Base-by-base conservation (phyloP, 2,329 filamentous ascomycete species). In the Aureobasidium sp. region DNA sequence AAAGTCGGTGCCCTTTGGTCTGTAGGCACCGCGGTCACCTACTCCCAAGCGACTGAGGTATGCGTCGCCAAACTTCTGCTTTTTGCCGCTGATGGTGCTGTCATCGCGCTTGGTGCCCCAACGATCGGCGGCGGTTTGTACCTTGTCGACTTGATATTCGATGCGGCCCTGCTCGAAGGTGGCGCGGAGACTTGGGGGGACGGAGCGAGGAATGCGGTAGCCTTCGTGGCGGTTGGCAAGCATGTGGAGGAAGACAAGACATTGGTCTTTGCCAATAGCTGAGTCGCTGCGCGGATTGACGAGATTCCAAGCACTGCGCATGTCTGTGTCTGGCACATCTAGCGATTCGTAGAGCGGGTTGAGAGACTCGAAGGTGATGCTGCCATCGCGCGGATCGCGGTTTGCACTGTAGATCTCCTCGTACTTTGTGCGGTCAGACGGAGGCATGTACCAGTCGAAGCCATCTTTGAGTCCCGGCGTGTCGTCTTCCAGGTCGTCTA, bases 401-500 rank as follows among this genome's bases (percentile, higher is more conserved):
- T 91, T 95, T 69, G 95, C 91, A 65, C 88, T 88, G 76, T 97
- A 99, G 75, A 99, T 99, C 68, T 93, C 90, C 75, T 96, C 91
- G 77, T 99, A 99, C 75, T 96, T 97, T 65, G 84, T 72, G 76
- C 95, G 95, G 76, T 99, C 92, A 31, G 79, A 75, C 0, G 94
- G 94, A 62, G 85, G 91, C 90, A 99, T 99, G 78, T 99, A 99
- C 94, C 94, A 99, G 74, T 99, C 94, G 74, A 99, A 99, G 13
- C 93, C 93, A 74, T 96, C 91, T 73, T 95, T 95, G 64, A 99
- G 79, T 0, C 91, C 91, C 1, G 85, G 84, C 4, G 86, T 85
- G 67, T 96, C 92, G 62, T 95, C 81, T 49, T 80, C 89, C 67
- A 91, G 88, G 61, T 79, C 77, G 59, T 91, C 88, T 62, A 95